phyloP scores from a whole-genome alignment of 352 stramenopile genomes.

The Phytophthora sansomeana region DNA sequence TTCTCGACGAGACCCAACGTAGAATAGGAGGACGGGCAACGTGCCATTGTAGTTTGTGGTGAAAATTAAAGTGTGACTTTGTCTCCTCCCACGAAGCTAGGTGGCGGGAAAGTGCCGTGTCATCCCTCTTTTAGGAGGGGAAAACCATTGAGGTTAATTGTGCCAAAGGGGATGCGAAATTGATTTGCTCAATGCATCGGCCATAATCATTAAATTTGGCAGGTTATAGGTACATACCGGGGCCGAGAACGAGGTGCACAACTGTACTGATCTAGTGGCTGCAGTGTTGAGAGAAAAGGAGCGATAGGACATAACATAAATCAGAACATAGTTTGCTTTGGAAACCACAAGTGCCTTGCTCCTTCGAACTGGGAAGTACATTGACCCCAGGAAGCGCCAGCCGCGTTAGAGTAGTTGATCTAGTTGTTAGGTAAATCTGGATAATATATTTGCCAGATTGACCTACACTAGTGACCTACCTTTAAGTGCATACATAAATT shows the following conservation, averaged over 20 bases:
- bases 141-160: background rate
- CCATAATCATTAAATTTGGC: background rate
- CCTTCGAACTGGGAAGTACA: too few species aligned
- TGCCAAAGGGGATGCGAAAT: background rate
- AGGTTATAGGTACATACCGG: background rate
- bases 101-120: background rate
- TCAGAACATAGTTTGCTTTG: too few species aligned
- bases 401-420: too few species aligned
- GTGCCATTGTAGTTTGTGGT: background rate
- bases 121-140: background rate
- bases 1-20: background rate
- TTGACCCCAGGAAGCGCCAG: too few species aligned
- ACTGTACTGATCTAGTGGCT: too few species aligned
- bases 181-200: background rate
- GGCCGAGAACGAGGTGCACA: background rate
- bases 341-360: too few species aligned
- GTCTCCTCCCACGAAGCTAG: background rate
- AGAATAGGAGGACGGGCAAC: background rate
- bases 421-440: too few species aligned
- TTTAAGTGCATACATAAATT: too few species aligned
- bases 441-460: too few species aligned
- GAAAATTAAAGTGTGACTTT: background rate
- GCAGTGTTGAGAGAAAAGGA: too few species aligned
- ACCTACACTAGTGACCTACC: too few species aligned
- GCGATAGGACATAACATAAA: too few species aligned